Evolutionary conservation across 2,329 filamentous ascomycete genomes (phyloP).

Genomic region (Penicillium crustosum): DNA sequence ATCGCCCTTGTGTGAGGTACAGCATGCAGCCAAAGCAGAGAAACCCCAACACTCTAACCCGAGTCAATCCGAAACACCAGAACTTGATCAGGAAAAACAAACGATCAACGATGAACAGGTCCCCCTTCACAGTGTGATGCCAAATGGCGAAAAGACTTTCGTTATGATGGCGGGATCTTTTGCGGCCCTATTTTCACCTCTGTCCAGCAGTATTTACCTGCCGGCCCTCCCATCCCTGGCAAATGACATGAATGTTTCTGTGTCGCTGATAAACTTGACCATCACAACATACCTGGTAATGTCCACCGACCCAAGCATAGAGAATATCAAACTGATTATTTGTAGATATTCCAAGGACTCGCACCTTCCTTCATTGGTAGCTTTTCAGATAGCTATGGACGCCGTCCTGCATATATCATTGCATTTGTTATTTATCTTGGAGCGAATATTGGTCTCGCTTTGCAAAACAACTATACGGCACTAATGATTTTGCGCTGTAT

Average conservation of each 20-base stretch:
- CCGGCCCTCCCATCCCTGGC: slow-evolving; percentile 40
- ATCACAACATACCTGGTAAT: slow-evolving; percentile 47
- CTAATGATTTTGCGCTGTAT: slow-evolving; percentile 40
- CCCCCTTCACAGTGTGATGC: slow-evolving; percentile 7
- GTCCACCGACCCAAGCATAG: background rate
- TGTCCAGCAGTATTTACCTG: slow-evolving; percentile 35
- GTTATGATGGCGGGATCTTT: slow-evolving; percentile 14
- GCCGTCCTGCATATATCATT: slow-evolving; percentile 62
- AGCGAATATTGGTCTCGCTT: slow-evolving; percentile 40
- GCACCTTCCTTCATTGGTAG: slow-evolving; percentile 59
- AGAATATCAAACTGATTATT: background rate
- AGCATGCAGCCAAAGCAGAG: background rate
- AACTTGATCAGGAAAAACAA: background rate
- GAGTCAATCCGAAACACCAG: background rate
- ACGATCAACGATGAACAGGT: background rate
- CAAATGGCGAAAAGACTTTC: slow-evolving; percentile 11
- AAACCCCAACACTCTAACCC: background rate
- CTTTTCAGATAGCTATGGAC: slow-evolving; percentile 60
- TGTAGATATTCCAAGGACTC: slow-evolving; percentile 58
- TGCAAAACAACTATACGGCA: slow-evolving; percentile 36
- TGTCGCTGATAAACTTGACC: slow-evolving; percentile 28
- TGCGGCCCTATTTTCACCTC: slow-evolving; percentile 16
- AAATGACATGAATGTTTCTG: slow-evolving; percentile 29
- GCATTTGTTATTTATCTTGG: slow-evolving; percentile 49
- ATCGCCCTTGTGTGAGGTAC: background rate